Conservation (phyloP, 129 eudicot genomes). For the Arctium minus region DNA sequence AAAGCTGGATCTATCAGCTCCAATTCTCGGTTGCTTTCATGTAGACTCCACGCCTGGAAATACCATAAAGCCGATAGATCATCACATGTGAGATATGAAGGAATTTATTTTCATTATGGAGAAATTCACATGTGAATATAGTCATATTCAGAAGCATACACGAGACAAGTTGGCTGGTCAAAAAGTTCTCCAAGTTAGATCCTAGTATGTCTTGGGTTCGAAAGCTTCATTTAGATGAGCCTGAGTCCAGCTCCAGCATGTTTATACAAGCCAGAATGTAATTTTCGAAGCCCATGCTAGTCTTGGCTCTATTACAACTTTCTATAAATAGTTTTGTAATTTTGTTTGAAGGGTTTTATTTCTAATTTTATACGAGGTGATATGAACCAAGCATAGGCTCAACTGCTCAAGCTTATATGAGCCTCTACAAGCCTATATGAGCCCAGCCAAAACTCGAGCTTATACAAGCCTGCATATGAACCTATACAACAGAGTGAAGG, state of each 20-base stretch:
- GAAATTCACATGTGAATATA: not conserved
- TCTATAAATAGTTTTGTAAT: too few relatives aligned
- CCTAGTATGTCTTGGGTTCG: not conserved
- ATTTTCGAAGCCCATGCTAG: not conserved
- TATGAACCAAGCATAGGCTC: not conserved
- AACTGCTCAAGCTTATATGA: not conserved
- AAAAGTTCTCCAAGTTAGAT: not conserved
- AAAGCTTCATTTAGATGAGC: not conserved
- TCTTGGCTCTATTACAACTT: not conserved
- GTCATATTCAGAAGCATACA: not conserved
- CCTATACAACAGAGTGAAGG: not conserved
- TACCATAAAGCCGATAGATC: conserved; percentile 4
- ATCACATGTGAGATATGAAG: not conserved
- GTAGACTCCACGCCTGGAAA: conserved; percentile 53
- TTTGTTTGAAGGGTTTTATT: not conserved
- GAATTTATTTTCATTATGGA: not conserved
- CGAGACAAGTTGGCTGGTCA: not conserved
- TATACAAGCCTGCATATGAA: not conserved
- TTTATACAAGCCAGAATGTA: not conserved
- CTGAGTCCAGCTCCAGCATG: not conserved
- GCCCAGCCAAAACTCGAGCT: not conserved
- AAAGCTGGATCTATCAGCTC: conserved; percentile 59
- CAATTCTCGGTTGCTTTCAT: conserved; percentile 38
- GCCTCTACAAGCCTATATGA: not conserved
- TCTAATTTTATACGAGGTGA: not conserved